Conservation (phyloP, 495 filamentous ascomycete genomes). For the Aeminium ludgeri region DNA sequence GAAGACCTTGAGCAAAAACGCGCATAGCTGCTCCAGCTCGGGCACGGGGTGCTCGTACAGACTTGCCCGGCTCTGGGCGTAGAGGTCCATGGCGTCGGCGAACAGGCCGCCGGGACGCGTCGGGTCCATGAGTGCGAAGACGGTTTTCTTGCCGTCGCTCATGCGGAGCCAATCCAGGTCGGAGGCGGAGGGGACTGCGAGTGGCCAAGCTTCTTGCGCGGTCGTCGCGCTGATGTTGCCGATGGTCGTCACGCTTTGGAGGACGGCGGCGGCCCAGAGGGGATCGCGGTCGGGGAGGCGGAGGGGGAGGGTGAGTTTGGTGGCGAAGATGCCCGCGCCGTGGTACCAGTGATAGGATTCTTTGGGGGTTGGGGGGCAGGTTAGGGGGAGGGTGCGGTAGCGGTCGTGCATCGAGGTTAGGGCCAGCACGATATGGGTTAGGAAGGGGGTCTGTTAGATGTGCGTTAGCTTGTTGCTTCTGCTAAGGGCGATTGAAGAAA, state of each 20-base stretch:
- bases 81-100: slow-evolving; percentile 6
- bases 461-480: slow-evolving; percentile 1
- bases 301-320: slow-evolving; percentile 21
- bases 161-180: slow-evolving; percentile 28
- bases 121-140: slow-evolving; percentile 25
- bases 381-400: slow-evolving; percentile 10
- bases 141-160: slow-evolving; percentile 23
- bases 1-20: slow-evolving; percentile 11
- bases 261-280: slow-evolving; percentile 25
- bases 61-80: background rate
- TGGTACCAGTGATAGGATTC: slow-evolving; percentile 25
- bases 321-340: slow-evolving; percentile 25
- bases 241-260: slow-evolving; percentile 23
- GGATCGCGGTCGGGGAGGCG: slow-evolving; percentile 21
- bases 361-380: slow-evolving; percentile 4
- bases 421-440: slow-evolving; percentile 27
- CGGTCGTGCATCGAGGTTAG: slow-evolving; percentile 28
- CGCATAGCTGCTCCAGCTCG: slow-evolving; percentile 4
- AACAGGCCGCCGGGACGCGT: slow-evolving; percentile 24
- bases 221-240: slow-evolving; percentile 21
- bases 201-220: slow-evolving; percentile 26
- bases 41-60: slow-evolving; percentile 1
- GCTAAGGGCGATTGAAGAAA: too few relatives aligned
- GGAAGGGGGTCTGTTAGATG: slow-evolving; percentile 15
- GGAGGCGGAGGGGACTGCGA: slow-evolving; percentile 16